A percentile compares a stretch with the other conserved stretches of the same genome.
Evolutionary conservation across 208 protist genomes (phyloP).

Genomic region (Trypanosoma congolense): DNA sequence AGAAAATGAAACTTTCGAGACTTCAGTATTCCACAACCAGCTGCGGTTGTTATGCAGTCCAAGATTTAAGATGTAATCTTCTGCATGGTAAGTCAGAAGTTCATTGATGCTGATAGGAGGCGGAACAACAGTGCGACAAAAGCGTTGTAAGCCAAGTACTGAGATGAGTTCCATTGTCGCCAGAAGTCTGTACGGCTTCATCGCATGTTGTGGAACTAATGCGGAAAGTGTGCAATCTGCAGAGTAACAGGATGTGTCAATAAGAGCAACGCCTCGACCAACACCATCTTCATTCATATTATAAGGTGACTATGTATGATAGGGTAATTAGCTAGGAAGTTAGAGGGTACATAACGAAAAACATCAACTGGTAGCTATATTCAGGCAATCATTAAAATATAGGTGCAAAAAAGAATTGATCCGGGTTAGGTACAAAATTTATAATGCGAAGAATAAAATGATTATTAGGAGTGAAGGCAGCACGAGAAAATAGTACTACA

Average conservation of each 20-base stretch:
- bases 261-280: constrained; percentile 38
- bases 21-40: constrained; percentile 81
- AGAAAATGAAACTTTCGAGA: constrained; percentile 79
- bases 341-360: no score
- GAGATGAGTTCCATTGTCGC: constrained; percentile 79
- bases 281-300: constrained; percentile 6
- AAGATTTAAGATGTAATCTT: constrained; percentile 78
- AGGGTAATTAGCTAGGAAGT: background rate
- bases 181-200: constrained; percentile 86
- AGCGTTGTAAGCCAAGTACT: constrained; percentile 45
- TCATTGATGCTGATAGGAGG: constrained; percentile 68
- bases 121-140: constrained; percentile 67
- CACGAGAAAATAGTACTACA: no score
- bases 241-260: constrained; percentile 80
- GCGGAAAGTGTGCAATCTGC: constrained; percentile 84
- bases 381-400: no score
- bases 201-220: constrained; percentile 83
- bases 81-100: constrained; percentile 62
- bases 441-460: no score
- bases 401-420: no score
- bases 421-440: no score
- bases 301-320: background rate
- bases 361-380: no score
- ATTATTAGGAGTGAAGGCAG: no score
- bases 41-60: constrained; percentile 74